A percentile compares a stretch with the other conserved stretches of the same genome.
phyloP scores from a whole-genome alignment of 2,329 filamentous ascomycete genomes.

The Colletotrichum neosansevieriae region DNA sequence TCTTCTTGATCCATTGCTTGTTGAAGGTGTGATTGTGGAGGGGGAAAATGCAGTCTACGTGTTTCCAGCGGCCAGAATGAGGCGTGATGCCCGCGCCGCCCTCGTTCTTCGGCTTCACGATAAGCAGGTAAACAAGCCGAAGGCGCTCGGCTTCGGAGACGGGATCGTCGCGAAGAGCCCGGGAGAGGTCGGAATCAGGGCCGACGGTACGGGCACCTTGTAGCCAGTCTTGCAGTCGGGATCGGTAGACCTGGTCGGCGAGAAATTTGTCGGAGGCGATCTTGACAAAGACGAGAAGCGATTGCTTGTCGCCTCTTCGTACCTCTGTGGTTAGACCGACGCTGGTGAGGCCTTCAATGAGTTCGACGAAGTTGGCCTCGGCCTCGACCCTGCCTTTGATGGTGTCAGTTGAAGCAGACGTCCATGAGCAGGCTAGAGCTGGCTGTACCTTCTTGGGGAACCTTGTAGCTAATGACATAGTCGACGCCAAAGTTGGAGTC shows the following conservation, averaged over 20 bases:
- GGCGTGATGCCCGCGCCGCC: conserved; percentile 85
- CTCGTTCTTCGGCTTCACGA: conserved; percentile 78
- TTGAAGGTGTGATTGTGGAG: conserved; percentile 84
- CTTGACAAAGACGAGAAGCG: conserved; percentile 85
- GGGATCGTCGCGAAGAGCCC: conserved; percentile 78
- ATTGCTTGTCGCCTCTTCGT: conserved; percentile 79
- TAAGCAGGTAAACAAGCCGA: conserved; percentile 87
- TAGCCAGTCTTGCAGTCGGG: conserved; percentile 92
- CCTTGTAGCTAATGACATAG: conserved; percentile 86
- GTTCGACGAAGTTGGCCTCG: conserved; percentile 79
- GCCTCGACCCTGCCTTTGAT: conserved; percentile 75
- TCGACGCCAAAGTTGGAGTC: conserved; percentile 70
- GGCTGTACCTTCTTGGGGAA: conserved; percentile 72
- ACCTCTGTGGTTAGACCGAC: conserved; percentile 92
- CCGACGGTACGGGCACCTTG: conserved; percentile 85
- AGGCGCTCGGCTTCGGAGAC: conserved; percentile 90
- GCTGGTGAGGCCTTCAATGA: conserved; percentile 79
- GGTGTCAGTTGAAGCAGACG: not conserved
- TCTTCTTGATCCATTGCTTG: conserved; percentile 78
- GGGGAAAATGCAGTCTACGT: conserved; percentile 80
- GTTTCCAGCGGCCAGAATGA: conserved; percentile 76
- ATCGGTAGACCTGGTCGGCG: conserved; percentile 84
- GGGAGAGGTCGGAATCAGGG: conserved; percentile 78
- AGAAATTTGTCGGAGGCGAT: conserved; percentile 82
- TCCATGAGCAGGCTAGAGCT: conserved; percentile 1